These are phyloP conservation scores for Mrakia hoshinonis DNA, from an alignment of 768 basidiomycete species.

Conservation along the genomic window DNA sequence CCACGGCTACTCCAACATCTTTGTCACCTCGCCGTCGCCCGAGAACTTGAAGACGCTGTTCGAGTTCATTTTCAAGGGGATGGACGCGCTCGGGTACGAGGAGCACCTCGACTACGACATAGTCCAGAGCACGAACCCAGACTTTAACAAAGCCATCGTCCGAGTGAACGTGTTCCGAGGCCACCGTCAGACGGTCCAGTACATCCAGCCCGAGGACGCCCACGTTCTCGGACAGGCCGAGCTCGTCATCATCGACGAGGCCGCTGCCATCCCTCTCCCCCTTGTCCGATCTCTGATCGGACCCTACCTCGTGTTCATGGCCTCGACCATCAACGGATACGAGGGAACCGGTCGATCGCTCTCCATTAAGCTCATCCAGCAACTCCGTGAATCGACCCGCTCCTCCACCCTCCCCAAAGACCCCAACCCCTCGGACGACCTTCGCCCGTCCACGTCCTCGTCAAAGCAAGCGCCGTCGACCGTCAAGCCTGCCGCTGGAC, in stretches of 20 bases:
- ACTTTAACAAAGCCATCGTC: conserved; percentile 90
- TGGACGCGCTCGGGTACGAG: conserved; percentile 89
- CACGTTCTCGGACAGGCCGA: conserved; percentile 97
- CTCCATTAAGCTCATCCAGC: conserved; percentile 93
- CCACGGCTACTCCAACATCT: conserved; percentile 93
- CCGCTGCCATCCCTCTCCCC: conserved; percentile 93
- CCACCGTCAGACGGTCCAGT: conserved; percentile 97
- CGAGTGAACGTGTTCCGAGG: conserved; percentile 86
- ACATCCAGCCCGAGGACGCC: conserved; percentile 95
- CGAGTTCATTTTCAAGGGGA: conserved; percentile 92
- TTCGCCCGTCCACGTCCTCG: neutral
- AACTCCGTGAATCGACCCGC: conserved; percentile 78
- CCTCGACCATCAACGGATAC: conserved; percentile 99
- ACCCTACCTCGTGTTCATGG: conserved; percentile 90
- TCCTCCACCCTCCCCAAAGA: conserved; percentile 25
- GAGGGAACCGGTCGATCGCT: conserved; percentile 98
- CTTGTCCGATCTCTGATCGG: conserved; percentile 92
- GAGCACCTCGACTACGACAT: conserved; percentile 98
- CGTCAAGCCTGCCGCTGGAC: conserved; percentile 8
- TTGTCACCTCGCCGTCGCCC: conserved; percentile 93
- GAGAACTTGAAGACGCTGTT: conserved; percentile 98
- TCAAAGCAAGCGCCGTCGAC: neutral
- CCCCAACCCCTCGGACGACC: conserved; percentile 25
- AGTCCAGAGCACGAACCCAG: conserved; percentile 88
- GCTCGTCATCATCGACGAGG: conserved; percentile 94